Percentiles rank a stretch among this genome's conserved stretches.
phyloP scores from a whole-genome alignment of 2,329 filamentous ascomycete species.

The Orbilia javanica region DNA sequence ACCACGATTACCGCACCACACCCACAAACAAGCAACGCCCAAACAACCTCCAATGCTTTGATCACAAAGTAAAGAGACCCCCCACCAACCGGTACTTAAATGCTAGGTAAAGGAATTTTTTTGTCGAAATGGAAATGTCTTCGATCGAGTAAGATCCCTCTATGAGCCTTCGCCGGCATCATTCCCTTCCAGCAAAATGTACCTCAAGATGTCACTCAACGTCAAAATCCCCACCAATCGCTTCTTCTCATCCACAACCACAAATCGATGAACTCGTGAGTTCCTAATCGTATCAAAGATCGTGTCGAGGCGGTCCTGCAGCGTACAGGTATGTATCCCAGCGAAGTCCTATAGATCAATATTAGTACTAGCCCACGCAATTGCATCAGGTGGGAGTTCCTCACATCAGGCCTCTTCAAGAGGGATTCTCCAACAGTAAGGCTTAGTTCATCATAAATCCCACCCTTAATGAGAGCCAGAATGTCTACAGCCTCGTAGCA shows the following conservation, averaged over 20 bases:
- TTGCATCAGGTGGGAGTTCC: constrained; percentile 59
- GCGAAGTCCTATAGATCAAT: constrained; percentile 77
- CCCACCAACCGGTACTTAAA: constrained; percentile 9
- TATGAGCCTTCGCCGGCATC: constrained; percentile 24
- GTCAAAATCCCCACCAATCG: constrained; percentile 90
- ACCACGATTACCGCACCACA: constrained; percentile 26
- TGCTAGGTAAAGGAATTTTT: constrained; percentile 4
- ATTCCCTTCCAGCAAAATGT: constrained; percentile 82
- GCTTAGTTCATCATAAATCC: constrained; percentile 89
- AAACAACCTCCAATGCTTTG: constrained; percentile 55
- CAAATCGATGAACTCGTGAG: constrained; percentile 90
- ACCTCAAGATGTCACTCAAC: constrained; percentile 94
- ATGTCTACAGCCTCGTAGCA: constrained; percentile 98
- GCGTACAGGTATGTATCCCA: constrained; percentile 94
- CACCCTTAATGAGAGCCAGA: constrained; percentile 93
- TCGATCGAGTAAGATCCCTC: neutral
- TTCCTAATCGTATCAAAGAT: constrained; percentile 98
- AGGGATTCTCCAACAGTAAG: constrained; percentile 89
- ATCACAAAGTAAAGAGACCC: constrained; percentile 29
- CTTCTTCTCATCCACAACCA: constrained; percentile 91
- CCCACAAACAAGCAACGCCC: constrained; percentile 45
- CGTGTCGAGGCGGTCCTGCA: constrained; percentile 90
- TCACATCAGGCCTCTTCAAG: constrained; percentile 81
- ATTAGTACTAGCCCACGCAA: neutral
- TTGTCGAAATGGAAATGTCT: neutral